These are phyloP conservation scores for Fusarium oxysporum DNA, from an alignment of 2,329 filamentous ascomycete genomes.

Conservation along the genomic window DNA sequence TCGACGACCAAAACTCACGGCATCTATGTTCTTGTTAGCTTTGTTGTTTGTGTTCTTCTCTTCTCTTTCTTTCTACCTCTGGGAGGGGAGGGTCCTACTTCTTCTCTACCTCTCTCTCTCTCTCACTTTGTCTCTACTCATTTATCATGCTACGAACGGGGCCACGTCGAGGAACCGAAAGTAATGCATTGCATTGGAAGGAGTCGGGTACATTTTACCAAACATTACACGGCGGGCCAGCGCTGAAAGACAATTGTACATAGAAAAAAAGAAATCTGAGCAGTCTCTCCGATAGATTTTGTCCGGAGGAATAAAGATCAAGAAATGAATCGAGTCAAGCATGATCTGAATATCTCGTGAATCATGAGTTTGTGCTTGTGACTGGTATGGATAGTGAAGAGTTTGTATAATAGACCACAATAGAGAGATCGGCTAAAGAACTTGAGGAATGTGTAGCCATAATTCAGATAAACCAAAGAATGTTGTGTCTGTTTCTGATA, in stretches of 20 bases:
- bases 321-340: conserved; percentile 15
- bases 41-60: conserved; percentile 21
- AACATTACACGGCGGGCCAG: conserved; percentile 37
- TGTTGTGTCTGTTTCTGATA: not conserved
- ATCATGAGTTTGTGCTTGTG: not conserved
- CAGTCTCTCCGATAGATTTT: conserved; percentile 30
- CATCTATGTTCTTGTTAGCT: conserved; percentile 30
- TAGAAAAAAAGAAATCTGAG: conserved; percentile 43
- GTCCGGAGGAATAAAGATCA: conserved; percentile 31
- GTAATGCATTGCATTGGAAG: conserved; percentile 47
- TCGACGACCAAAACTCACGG: conserved; percentile 28
- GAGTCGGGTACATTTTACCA: conserved; percentile 41
- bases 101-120: not conserved
- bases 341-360: not conserved
- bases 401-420: not conserved
- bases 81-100: not conserved
- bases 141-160: conserved; percentile 24
- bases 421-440: not conserved
- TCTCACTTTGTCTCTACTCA: not conserved
- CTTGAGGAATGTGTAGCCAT: conserved; percentile 13
- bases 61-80: not conserved
- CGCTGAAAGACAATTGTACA: conserved; percentile 46
- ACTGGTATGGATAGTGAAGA: not conserved
- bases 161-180: conserved; percentile 40
- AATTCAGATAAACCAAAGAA: not conserved